Evolutionary conservation across 2,329 filamentous ascomycete species (phyloP), one percentile per base, ranked within the genome.

Genomic region (Pleurostoma richardsiae): DNA sequence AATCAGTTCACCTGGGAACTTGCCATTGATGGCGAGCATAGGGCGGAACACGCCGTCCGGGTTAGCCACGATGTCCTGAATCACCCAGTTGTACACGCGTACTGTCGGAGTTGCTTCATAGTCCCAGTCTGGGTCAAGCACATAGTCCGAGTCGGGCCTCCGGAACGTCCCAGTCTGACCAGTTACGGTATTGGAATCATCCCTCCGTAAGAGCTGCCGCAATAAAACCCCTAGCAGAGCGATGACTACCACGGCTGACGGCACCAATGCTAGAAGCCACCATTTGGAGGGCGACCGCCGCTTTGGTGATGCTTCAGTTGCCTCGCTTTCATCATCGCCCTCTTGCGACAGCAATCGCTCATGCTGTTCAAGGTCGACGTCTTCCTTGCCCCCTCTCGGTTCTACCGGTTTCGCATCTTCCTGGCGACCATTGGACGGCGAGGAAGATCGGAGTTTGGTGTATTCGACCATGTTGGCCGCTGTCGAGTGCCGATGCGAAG

Each of bases 1-100:
- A 41, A 94, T 79, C 40, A 86, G 64, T 5, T 88, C 88, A 1
- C 88, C 77, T 0, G 88, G 88, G 64, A 87, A 90, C 59, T 85
- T 72, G 33, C 82, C 82, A 58, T 92, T 90, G 65, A 90, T 86
- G 36, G 84, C 79, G 44, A 90, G 77, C 71, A 85, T 77, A 6
- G 70, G 73, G 26, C 76, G 71, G 40, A 64, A 71, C 26, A 82
- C 63, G 4, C 78, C 83, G 54, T 86, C 80, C 0, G 83, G 83
- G 45, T 81, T 83, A 39, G 79, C 71, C 0, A 71, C 66, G 30
- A 76, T 75, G 49, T 85, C 79, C 7, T 66, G 59, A 30, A 88
- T 75, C 0, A 68, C 76, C 82, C 82, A 87, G 50, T 74, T 65
- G 55, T 82, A 83, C 51, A 79, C 73, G 54, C 83, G 72, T 3